Evolutionary conservation across 352 stramenopile species (phyloP), one percentile per base, ranked within the genome.

Genomic region (Phytophthora syringae): DNA sequence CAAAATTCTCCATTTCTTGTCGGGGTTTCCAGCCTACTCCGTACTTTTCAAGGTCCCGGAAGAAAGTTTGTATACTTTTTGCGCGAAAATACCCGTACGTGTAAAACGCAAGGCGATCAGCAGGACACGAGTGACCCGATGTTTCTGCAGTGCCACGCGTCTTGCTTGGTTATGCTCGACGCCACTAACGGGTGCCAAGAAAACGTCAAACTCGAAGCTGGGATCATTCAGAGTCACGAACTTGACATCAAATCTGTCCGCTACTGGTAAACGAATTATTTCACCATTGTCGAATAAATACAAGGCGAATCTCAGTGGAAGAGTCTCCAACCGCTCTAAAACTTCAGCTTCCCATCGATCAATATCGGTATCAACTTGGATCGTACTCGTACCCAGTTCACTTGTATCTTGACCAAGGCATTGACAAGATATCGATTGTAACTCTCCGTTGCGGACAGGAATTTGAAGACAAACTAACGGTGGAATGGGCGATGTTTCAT

Each of bases 221-320:
- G 55, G 36, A 20, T 71, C 63, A 24, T 71, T 32, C 3, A 66
- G 42, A 12, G 42, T 63, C 30, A 59, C 49, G 25, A 67, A 56
- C 9, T 40, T 37, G 6, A 58, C 7, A 30, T 72, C 56, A 21
- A 72, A 72, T 7, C 7, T 30, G 5, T 44, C 50, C 5, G 56
- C 30, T n/a, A 58, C 36, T 34, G 57, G 10, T 7, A 71, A 57
- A 16, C 54, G 64, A 45, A 77, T 32, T 2, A 66, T 34, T 25
- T 77, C 50, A 12, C 51, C 60, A 32, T 77, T 60, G 12, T 77
- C 64, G 36, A 77, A 77, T 13, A 74, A 52, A 48, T 74, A 77
- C 32, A 77, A 21, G 1, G 68, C 45, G 21, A 77, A 58, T 12
- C 64, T 34, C 18, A 61, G 42, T 5, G 53, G 39, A 39, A 45